A percentile compares a stretch with the other conserved stretches of the same genome.
Conservation (phyloP, 208 protist species). For the Crithidia sp. region DNA sequence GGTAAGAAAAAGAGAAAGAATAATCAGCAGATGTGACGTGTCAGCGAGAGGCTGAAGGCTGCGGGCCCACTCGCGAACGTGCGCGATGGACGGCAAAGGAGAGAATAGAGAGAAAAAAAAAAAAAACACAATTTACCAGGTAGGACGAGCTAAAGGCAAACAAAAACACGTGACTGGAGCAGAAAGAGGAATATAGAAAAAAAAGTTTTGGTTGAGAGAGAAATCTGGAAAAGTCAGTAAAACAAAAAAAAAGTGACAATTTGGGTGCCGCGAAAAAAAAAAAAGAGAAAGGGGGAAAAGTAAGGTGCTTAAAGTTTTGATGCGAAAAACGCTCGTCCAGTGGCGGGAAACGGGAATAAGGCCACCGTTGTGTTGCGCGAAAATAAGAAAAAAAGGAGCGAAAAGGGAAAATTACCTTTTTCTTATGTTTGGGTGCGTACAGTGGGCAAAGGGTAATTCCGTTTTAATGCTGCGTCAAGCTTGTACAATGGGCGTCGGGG, state of each 20-base stretch:
- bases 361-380: background rate
- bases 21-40: no score
- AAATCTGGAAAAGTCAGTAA: background rate
- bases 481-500: no score
- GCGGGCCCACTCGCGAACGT: no score
- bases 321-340: background rate
- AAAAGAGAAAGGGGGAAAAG: slow-evolving; percentile 2
- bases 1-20: background rate
- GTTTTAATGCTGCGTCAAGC: no score
- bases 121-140: background rate
- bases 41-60: background rate
- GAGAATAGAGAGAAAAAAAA: slow-evolving; percentile 31
- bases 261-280: background rate
- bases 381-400: background rate
- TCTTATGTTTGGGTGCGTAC: no score
- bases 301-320: background rate
- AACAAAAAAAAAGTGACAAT: no score
- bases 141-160: background rate
- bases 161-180: background rate
- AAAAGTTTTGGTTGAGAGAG: background rate
- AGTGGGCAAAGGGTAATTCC: no score
- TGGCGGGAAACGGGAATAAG: background rate
- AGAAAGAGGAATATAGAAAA: background rate
- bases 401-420: background rate
- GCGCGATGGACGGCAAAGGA: slow-evolving; percentile 2